Evolutionary conservation across 192 early-diverging fungal species (phyloP).

Genomic region (Backusella australiensis): DNA sequence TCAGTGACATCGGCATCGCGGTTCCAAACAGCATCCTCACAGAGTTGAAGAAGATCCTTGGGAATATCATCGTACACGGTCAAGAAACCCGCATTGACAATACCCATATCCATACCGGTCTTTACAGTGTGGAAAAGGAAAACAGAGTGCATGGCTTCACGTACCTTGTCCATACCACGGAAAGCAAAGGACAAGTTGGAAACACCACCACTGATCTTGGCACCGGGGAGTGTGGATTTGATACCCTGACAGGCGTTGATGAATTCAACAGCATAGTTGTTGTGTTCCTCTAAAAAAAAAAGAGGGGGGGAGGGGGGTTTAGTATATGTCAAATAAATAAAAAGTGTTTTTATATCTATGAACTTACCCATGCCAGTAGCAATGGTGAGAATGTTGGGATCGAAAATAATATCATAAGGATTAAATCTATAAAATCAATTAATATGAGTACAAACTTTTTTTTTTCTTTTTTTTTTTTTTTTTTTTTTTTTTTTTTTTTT

Average conservation of each 20-base stretch:
- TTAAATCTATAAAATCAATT: slow-evolving; percentile 22
- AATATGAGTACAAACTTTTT: not conserved
- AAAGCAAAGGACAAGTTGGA: slow-evolving; percentile 98
- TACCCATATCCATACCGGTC: slow-evolving; percentile 96
- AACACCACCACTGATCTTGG: slow-evolving; percentile 94
- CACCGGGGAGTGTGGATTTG: slow-evolving; percentile 80
- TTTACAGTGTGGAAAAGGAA: slow-evolving; percentile 86
- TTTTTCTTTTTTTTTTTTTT: no score
- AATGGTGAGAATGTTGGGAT: slow-evolving; percentile 96
- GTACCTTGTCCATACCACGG: slow-evolving; percentile 89
- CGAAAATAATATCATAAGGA: slow-evolving; percentile 55
- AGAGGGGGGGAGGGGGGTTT: not conserved
- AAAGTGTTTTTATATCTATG: not conserved
- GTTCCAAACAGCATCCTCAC: slow-evolving; percentile 94
- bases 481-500: no score
- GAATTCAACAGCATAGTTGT: slow-evolving; percentile 94
- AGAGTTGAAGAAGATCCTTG: slow-evolving; percentile 88
- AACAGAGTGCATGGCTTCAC: slow-evolving; percentile 96
- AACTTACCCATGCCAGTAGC: slow-evolving; percentile 78
- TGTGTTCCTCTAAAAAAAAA: slow-evolving; percentile 88
- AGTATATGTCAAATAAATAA: not conserved
- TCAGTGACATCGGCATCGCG: slow-evolving; percentile 89
- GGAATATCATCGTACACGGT: slow-evolving; percentile 96
- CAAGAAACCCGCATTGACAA: slow-evolving; percentile 95
- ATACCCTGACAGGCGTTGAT: slow-evolving; percentile 75